phyloP scores from a whole-genome alignment of 768 basidiomycete genomes.

The Rhizopogon vinicolor region DNA sequence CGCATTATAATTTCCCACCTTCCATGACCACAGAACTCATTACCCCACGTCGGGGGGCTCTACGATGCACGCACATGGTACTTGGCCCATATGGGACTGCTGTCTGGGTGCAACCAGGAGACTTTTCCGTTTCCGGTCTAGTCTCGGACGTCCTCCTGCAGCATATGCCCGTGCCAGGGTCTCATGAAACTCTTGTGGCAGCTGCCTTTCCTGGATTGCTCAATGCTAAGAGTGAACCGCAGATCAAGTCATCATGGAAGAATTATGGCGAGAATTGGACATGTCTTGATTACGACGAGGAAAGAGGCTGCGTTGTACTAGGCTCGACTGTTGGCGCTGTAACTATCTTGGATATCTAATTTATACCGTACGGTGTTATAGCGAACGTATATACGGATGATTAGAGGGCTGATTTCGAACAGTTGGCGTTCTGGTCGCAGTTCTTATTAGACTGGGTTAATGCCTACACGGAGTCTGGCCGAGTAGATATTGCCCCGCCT shows the following conservation, averaged over 20 bases:
- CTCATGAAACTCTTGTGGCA: slow-evolving; percentile 39
- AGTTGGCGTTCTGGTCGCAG: no score
- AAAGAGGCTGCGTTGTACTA: slow-evolving; percentile 46
- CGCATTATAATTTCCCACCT: slow-evolving; percentile 46
- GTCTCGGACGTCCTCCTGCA: slow-evolving; percentile 17
- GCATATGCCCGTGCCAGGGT: slow-evolving; percentile 10
- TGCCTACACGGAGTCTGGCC: slow-evolving; percentile 30
- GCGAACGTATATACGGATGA: background rate
- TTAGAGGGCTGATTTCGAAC: no score
- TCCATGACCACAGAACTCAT: slow-evolving; percentile 27
- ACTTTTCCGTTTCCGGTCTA: slow-evolving; percentile 36
- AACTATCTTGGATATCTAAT: slow-evolving; percentile 34
- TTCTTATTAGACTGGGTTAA: slow-evolving; percentile 21
- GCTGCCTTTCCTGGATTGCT: slow-evolving; percentile 45
- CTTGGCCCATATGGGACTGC: slow-evolving; percentile 56
- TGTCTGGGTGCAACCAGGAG: slow-evolving; percentile 57
- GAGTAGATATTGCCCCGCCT: slow-evolving; percentile 38
- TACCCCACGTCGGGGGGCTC: slow-evolving; percentile 40
- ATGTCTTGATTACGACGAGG: slow-evolving; percentile 59
- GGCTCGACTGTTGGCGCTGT: slow-evolving; percentile 47
- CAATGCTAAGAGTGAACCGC: slow-evolving; percentile 12
- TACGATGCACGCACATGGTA: slow-evolving; percentile 49
- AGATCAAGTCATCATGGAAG: slow-evolving; percentile 29
- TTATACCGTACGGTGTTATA: background rate
- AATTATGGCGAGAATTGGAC: slow-evolving; percentile 42